These are phyloP conservation scores for Calocera cornea DNA, from an alignment of 768 basidiomycete genomes.

Conservation along the genomic window DNA sequence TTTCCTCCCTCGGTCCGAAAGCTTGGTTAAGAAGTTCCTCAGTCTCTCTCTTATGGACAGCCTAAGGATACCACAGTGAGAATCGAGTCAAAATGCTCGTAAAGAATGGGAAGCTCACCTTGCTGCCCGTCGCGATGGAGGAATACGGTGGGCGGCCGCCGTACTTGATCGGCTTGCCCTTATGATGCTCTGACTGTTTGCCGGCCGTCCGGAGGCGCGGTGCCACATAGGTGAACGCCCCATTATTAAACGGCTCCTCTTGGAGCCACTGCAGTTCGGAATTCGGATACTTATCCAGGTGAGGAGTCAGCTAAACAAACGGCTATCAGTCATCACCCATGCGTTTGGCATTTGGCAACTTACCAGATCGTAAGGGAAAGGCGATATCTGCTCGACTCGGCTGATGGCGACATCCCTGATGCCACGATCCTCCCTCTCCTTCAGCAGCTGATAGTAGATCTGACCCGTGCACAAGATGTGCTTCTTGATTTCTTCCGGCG, in stretches of 20 bases:
- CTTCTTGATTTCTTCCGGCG: constrained; percentile 74
- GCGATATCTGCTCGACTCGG: constrained; percentile 86
- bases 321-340: constrained; percentile 6
- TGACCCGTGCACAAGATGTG: constrained; percentile 86
- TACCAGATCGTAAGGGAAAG: constrained; percentile 93
- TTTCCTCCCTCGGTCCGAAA: constrained; percentile 16
- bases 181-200: constrained; percentile 77
- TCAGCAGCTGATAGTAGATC: constrained; percentile 80
- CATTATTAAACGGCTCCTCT: constrained; percentile 95
- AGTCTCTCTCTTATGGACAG: constrained; percentile 82
- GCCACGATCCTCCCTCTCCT: constrained; percentile 81
- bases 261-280: constrained; percentile 72
- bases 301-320: constrained; percentile 62
- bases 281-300: constrained; percentile 93
- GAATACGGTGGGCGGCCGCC: constrained; percentile 86
- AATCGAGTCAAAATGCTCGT: not conserved
- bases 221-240: constrained; percentile 92
- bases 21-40: constrained; percentile 44
- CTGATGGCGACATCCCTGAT: constrained; percentile 91
- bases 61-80: constrained; percentile 17
- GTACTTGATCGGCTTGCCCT: constrained; percentile 78
- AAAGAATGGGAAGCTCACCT: constrained; percentile 19
- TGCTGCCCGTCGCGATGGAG: constrained; percentile 86
- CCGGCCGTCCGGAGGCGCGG: constrained; percentile 87
- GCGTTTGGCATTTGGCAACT: constrained; percentile 17